Conservation (phyloP, 1,284 basidiomycete species). For the Malassezia caprae region DNA sequence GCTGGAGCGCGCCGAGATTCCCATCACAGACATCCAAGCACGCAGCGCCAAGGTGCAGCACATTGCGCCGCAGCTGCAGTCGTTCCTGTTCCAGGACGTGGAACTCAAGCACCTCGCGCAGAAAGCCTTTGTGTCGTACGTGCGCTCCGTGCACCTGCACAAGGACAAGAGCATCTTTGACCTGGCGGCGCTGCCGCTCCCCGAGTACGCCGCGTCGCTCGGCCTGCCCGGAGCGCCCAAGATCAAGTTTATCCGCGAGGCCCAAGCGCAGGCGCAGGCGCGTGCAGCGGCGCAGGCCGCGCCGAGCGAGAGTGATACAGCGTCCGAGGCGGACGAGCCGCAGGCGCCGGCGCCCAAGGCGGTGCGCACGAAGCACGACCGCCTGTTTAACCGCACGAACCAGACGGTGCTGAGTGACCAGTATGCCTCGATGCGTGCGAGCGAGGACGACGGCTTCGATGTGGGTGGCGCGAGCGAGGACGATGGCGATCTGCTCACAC, state of each 20-base stretch:
- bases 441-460: constrained; percentile 8
- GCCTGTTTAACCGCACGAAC: constrained; percentile 95
- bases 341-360: background rate
- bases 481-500: constrained; percentile 80
- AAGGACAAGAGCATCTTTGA: constrained; percentile 91
- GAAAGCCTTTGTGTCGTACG: constrained; percentile 90
- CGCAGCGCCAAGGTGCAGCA: constrained; percentile 76
- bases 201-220: constrained; percentile 75
- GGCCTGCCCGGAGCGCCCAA: constrained; percentile 90
- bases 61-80: constrained; percentile 80
- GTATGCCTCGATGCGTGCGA: constrained; percentile 74
- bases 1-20: constrained; percentile 64
- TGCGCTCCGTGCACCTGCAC: constrained; percentile 83
- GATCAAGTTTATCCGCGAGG: constrained; percentile 74
- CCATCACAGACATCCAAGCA: constrained; percentile 68
- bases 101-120: constrained; percentile 97
- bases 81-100: constrained; percentile 83
- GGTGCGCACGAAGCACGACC: constrained; percentile 76
- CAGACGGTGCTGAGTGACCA: constrained; percentile 85
- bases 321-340: background rate
- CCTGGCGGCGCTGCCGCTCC: constrained; percentile 67
- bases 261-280: constrained; percentile 56
- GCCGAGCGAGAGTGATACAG: constrained; percentile 2
- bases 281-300: constrained; percentile 27
- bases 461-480: constrained; percentile 17